A percentile compares a stretch with the other conserved stretches of the same genome.
Conservation (phyloP, 2,329 filamentous ascomycete genomes). For the Cladosporium austrohemisphaericum region DNA sequence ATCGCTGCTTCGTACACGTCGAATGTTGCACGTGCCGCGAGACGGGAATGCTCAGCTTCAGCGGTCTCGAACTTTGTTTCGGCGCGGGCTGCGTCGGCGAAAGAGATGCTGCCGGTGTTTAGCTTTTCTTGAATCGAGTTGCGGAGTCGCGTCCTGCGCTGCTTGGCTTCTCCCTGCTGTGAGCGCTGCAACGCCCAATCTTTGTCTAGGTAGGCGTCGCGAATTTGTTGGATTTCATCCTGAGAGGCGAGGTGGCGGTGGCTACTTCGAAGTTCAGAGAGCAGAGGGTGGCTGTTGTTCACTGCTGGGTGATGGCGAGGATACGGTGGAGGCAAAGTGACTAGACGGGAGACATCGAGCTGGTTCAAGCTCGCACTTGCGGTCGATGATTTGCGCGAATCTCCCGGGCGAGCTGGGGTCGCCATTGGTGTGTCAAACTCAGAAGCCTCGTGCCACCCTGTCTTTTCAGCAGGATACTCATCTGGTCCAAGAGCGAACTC, state of each 20-base stretch:
- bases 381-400: constrained; percentile 21
- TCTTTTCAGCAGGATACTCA: constrained; percentile 65
- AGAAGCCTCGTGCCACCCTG: constrained; percentile 52
- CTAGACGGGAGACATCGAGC: constrained; percentile 84
- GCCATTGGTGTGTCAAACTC: constrained; percentile 33
- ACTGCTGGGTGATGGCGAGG: constrained; percentile 92
- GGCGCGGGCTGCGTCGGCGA: constrained; percentile 71
- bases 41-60: constrained; percentile 68
- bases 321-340: constrained; percentile 90
- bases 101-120: constrained; percentile 71
- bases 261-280: constrained; percentile 70
- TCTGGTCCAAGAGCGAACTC: constrained; percentile 46
- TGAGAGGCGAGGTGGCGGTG: constrained; percentile 74
- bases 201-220: constrained; percentile 30
- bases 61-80: constrained; percentile 69
- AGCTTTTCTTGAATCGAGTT: constrained; percentile 73
- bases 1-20: constrained; percentile 80
- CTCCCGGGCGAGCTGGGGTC: constrained; percentile 24
- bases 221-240: constrained; percentile 59
- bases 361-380: constrained; percentile 24
- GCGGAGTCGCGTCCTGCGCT: constrained; percentile 29
- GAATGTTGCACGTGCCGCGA: constrained; percentile 74
- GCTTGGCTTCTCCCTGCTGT: constrained; percentile 27
- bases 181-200: constrained; percentile 45
- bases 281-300: constrained; percentile 89